A percentile compares a stretch with the other conserved stretches of the same genome.
These are phyloP conservation scores for Acacia confusa DNA, from an alignment of 306 rosid species.

Conservation along the genomic window DNA sequence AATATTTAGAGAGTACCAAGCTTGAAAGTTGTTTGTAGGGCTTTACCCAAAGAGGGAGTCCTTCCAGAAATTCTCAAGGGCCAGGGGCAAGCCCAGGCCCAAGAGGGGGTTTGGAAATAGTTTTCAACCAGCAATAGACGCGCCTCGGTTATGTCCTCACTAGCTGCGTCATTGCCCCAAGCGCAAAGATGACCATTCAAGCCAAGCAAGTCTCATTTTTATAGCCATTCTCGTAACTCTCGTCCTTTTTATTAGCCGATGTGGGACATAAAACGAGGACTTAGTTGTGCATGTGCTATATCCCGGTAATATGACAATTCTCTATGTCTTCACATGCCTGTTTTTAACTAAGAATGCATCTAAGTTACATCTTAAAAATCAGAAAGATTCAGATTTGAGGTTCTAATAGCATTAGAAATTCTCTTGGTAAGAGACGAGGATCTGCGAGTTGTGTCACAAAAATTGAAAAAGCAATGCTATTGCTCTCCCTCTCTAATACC, in stretches of 20 bases:
- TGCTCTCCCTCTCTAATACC: not conserved
- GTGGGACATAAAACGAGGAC: not conserved
- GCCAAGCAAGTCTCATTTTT: not conserved
- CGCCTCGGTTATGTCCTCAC: conserved; percentile 20
- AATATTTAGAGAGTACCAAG: too few relatives aligned
- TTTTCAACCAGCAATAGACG: conserved; percentile 21
- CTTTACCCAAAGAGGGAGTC: conserved; percentile 1
- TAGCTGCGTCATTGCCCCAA: conserved; percentile 25
- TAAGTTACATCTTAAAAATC: not conserved
- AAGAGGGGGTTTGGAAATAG: conserved; percentile 19
- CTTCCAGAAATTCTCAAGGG: conserved; percentile 22
- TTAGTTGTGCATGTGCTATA: not conserved
- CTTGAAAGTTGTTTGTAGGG: not conserved
- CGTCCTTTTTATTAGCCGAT: not conserved
- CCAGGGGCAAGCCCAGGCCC: conserved; percentile 20
- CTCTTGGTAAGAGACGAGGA: conserved; percentile 19
- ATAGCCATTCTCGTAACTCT: not conserved
- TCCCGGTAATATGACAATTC: not conserved
- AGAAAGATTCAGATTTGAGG: not conserved
- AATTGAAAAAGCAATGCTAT: not conserved
- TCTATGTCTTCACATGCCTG: not conserved
- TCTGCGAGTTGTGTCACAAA: not conserved
- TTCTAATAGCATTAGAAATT: not conserved
- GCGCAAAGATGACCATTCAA: not conserved
- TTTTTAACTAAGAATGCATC: not conserved